Base-by-base conservation (phyloP, 2,329 filamentous ascomycete genomes). In the Neofusicoccum umdonicola region DNA sequence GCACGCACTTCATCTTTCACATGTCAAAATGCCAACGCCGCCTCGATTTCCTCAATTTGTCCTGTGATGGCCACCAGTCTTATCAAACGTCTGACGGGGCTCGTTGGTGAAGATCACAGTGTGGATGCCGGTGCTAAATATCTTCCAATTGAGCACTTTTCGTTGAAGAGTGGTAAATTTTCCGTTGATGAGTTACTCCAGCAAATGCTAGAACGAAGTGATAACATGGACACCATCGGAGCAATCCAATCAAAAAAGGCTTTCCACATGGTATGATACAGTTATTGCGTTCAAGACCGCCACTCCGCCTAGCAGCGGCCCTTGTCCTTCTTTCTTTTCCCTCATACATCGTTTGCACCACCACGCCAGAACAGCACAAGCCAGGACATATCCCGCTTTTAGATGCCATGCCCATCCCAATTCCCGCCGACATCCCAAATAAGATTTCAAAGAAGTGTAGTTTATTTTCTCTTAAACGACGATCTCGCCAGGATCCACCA, bases 401-500 rank as follows among this genome's bases (percentile, higher is more conserved):
- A 6, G 34, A 37, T 62, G 17, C 17, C 58, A 31, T 42, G 34
- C 47, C 58, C 37, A 35, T 15, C 31, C 17, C n/a, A 19, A n/a
- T 19, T 22, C 27, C 39, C n/a, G 9, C 17, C 22, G 27, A 48
- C 31, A 12, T 60, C 17, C 56, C 41, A 48, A 60, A 47, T 47
- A 60, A 27, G 42, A 60, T 60, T 60, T 19, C 56, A 47, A 45
- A 62, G 58, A 62, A 62, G 44, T 42, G 58, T 51, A 47, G 7
- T 39, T 22, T 50, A 13, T 5, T 60, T 34, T 57, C 58, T 31
- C 31, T 65, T 77, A 79, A 50, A 77, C 75, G 69, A 87, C 77
- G 64, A 87, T 80, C 74, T 87, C 85, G 13, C 85, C 85, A 57
- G 81, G 77, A 74, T 87, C 85, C 63, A 87, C 77, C 74, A 84